Conservation (phyloP, 352 stramenopile genomes). For the Phytophthora kernoviae region DNA sequence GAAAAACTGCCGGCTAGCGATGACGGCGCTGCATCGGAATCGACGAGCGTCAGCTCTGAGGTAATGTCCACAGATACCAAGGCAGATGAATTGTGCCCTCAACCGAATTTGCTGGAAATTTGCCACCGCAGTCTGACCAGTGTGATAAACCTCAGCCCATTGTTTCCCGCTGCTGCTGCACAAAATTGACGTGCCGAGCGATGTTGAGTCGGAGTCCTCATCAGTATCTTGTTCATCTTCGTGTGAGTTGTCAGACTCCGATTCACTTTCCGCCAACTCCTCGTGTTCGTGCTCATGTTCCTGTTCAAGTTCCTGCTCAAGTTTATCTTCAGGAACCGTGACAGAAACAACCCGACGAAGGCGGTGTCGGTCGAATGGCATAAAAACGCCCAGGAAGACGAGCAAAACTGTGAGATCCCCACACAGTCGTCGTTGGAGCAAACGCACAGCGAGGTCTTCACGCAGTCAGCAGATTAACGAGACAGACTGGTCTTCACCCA, state of each 20-base stretch:
- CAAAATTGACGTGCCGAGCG: constrained; percentile 2
- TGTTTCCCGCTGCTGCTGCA: constrained; percentile 16
- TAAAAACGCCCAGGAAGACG: neutral
- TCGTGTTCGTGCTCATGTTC: constrained; percentile 30
- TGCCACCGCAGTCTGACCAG: neutral
- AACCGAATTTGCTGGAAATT: neutral
- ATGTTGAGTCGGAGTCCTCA: constrained; percentile 3
- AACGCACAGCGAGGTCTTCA: neutral
- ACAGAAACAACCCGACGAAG: constrained; percentile 2
- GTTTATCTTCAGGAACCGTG: constrained; percentile 18
- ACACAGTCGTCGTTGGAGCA: neutral
- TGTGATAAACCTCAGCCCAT: constrained; percentile 2
- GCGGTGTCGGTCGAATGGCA: constrained; percentile 7
- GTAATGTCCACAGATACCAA: neutral
- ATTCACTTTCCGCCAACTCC: constrained; percentile 5
- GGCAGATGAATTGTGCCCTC: constrained; percentile 1
- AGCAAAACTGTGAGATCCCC: constrained; percentile 15
- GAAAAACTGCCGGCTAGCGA: neutral
- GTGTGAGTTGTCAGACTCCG: constrained; percentile 11
- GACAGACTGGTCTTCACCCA: constrained; percentile 9
- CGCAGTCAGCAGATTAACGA: constrained; percentile 1
- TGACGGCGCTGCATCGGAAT: neutral
- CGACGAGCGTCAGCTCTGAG: neutral
- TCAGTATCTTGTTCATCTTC: constrained; percentile 14
- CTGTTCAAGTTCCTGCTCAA: constrained; percentile 26